A percentile compares a stretch with the other conserved stretches of the same genome.
These are phyloP conservation scores for Candida michaelii DNA, from an alignment of 805 yeast species.

Conservation along the genomic window DNA sequence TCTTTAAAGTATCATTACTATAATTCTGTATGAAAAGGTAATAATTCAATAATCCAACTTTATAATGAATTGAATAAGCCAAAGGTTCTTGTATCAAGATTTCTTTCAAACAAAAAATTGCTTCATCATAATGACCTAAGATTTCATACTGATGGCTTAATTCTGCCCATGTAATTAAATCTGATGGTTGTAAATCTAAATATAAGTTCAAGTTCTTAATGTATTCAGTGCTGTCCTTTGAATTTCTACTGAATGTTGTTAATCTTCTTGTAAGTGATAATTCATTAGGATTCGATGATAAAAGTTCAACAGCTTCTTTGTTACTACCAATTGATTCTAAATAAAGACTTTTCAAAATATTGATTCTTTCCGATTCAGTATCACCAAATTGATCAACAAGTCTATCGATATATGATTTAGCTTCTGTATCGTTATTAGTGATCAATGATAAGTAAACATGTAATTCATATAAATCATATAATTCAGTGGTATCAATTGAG, in stretches of 20 bases:
- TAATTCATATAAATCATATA: slow-evolving; percentile 63
- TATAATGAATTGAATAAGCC: slow-evolving; percentile 65
- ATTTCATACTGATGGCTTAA: slow-evolving; percentile 62
- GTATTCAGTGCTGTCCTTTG: slow-evolving; percentile 35
- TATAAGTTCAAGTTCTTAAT: slow-evolving; percentile 54
- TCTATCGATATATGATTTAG: slow-evolving; percentile 62
- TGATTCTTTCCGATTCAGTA: slow-evolving; percentile 53
- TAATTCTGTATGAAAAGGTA: slow-evolving; percentile 24
- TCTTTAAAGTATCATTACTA: slow-evolving; percentile 16
- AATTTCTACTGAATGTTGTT: slow-evolving; percentile 30
- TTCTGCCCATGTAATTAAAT: slow-evolving; percentile 77
- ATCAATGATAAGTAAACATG: slow-evolving; percentile 64
- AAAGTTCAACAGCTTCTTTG: slow-evolving; percentile 25
- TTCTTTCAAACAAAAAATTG: slow-evolving; percentile 69
- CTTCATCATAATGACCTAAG: slow-evolving; percentile 63
- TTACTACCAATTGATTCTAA: slow-evolving; percentile 52
- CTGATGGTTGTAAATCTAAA: slow-evolving; percentile 69
- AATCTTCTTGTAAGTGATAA: slow-evolving; percentile 36
- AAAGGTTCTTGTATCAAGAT: slow-evolving; percentile 64
- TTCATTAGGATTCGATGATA: slow-evolving; percentile 35
- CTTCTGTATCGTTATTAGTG: slow-evolving; percentile 67
- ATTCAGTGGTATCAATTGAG: slow-evolving; percentile 44
- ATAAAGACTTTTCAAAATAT: slow-evolving; percentile 53
- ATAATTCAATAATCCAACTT: slow-evolving; percentile 50
- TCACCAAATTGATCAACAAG: slow-evolving; percentile 63